Base-by-base conservation (phyloP, 1,139 yeast species). In the Diutina catenulata region DNA sequence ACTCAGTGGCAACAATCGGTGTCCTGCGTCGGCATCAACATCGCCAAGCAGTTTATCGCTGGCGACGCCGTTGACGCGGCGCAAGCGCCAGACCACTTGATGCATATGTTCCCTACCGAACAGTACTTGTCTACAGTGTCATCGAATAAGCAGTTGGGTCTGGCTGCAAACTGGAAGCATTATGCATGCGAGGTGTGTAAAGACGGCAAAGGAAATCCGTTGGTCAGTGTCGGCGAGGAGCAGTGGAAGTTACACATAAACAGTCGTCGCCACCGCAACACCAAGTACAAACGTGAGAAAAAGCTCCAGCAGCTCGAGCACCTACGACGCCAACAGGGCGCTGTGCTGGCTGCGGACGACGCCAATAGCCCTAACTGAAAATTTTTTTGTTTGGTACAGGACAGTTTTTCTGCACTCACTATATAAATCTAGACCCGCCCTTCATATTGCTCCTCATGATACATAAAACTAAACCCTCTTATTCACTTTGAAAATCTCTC, bases 141-240 rank as follows among this genome's bases (percentile, higher is more conserved):
- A 35, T 62, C 69, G 46, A 64, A 66, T 47, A 61, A 64, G 45
- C 50, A 50, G 15, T 32, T 64, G 8, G 64, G 60, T 3, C 55
- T 69, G 5, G 63, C 51, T 20, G 64, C 46, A 4, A 59, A 77
- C 45, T 83, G 94, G 94, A 67, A 72, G 41, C 93, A 86, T 44
- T 73, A 60, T 46, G 58, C 57, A 10, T 91, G 98, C 53, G 71
- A 71, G 0, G 56, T 67, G 1, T 91, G 98, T 52, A 59, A 57
- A n/a, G 78, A 74, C 46, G 60, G 63, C 28, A 61, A 67, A 3
- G 79, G 78, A 2, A 60, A 70, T 5, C 69, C 73, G 0, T 56
- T 81, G 18, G 69, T 83, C 1, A 70, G 83, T 1, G 77, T 91
- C 7, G 97, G 96, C 0, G 76, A 76, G 38, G 72, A 69, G 3